phyloP scores from a whole-genome alignment of 2,329 filamentous ascomycete genomes.

The Fusarium nygamai region DNA sequence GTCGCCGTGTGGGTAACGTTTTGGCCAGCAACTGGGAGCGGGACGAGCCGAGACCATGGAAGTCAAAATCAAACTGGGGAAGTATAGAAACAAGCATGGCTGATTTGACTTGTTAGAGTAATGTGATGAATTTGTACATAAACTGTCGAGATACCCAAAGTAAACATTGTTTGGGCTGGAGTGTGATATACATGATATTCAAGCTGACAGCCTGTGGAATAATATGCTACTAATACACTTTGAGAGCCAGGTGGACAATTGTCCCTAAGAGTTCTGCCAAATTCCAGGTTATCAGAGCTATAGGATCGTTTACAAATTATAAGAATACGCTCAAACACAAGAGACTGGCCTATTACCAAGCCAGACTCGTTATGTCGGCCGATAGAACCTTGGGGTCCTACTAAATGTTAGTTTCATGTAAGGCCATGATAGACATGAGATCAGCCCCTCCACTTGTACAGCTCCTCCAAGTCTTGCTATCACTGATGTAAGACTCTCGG shows the following conservation, averaged over 20 bases:
- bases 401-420: neutral
- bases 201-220: neutral
- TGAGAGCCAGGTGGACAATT: no score
- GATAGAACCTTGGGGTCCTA: neutral
- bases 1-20: neutral
- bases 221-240: neutral
- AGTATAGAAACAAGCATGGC: neutral
- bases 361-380: neutral
- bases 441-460: neutral
- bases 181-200: neutral
- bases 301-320: neutral
- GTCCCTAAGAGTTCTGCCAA: neutral
- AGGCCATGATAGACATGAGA: no score
- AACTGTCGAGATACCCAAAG: neutral
- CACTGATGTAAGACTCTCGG: neutral
- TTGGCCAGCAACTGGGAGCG: neutral
- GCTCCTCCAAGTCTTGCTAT: neutral
- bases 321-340: neutral
- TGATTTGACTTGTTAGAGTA: neutral
- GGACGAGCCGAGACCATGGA: constrained; percentile 25
- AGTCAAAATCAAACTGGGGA: neutral
- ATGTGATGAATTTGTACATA: neutral
- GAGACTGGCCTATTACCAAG: neutral
- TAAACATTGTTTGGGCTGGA: neutral
- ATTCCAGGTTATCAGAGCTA: neutral